These are phyloP conservation scores for Diutina siamensis DNA, from an alignment of 1,139 yeast species.

Conservation along the genomic window DNA sequence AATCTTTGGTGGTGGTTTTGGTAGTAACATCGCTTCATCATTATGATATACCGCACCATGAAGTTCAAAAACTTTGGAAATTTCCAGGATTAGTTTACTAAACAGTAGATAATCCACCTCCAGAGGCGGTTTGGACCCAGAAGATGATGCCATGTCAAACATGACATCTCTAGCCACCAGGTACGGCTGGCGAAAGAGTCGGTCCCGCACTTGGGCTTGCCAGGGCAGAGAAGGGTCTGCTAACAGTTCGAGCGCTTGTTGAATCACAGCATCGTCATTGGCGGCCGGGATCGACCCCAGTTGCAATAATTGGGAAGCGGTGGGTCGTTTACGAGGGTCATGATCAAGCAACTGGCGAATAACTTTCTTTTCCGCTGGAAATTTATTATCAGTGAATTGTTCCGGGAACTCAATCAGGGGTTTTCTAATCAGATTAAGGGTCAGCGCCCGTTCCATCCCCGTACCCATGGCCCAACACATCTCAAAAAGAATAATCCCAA, in stretches of 20 bases:
- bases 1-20: conserved; percentile 33
- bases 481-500: conserved; percentile 91
- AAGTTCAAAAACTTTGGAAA: conserved; percentile 48
- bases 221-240: conserved; percentile 89
- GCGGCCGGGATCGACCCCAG: conserved; percentile 82
- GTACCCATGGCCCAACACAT: conserved; percentile 79
- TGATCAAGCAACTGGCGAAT: conserved; percentile 61
- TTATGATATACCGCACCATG: conserved; percentile 85
- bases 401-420: conserved; percentile 53
- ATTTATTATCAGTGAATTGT: conserved; percentile 42
- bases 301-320: conserved; percentile 61
- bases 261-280: conserved; percentile 80
- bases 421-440: conserved; percentile 50
- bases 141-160: conserved; percentile 38
- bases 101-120: conserved; percentile 30
- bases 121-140: conserved; percentile 10
- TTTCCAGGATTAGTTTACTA: conserved; percentile 41
- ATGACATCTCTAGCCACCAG: conserved; percentile 72
- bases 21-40: conserved; percentile 20
- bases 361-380: conserved; percentile 50
- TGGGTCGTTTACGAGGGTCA: conserved; percentile 63
- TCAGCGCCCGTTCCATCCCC: conserved; percentile 83
- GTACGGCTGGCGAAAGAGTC: conserved; percentile 74
- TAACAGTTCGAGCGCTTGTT: conserved; percentile 74
- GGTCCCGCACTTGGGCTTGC: conserved; percentile 85